Evolutionary conservation across 1,284 basidiomycete genomes (phyloP).

Genomic region (Malassezia furfur): DNA sequence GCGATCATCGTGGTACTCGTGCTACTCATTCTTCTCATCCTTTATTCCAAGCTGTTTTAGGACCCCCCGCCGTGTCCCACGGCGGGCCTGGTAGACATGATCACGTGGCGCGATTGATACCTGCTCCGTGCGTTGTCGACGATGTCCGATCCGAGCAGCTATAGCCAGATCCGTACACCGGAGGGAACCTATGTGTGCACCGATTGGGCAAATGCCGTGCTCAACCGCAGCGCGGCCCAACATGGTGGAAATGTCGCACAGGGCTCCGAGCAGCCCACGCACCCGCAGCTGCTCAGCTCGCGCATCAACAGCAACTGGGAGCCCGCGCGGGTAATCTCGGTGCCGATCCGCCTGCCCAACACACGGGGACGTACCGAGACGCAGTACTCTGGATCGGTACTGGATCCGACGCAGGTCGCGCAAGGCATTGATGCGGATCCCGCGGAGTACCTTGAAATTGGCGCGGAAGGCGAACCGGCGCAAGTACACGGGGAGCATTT

Average conservation of each 20-base stretch:
- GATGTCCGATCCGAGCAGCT: neutral
- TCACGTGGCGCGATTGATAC: too few species aligned
- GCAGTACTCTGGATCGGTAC: too few species aligned
- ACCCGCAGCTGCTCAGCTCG: too few species aligned
- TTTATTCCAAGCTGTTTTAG: slow-evolving; percentile 37
- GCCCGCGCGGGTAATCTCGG: too few species aligned
- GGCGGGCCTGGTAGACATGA: too few species aligned
- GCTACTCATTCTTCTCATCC: slow-evolving; percentile 45
- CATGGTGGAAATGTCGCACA: neutral
- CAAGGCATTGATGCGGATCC: slow-evolving; percentile 37
- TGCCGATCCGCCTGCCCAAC: too few species aligned
- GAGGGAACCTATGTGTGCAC: slow-evolving; percentile 31
- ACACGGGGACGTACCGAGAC: too few species aligned
- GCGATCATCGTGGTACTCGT: slow-evolving; percentile 44
- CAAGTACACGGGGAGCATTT: neutral
- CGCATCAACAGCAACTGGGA: too few species aligned
- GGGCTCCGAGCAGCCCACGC: neutral
- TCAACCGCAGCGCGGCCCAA: neutral
- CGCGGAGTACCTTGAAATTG: slow-evolving; percentile 1
- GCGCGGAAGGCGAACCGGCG: neutral
- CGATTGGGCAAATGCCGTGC: slow-evolving; percentile 20
- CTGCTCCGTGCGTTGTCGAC: neutral
- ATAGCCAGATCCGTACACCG: slow-evolving; percentile 22
- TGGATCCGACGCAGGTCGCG: slow-evolving; percentile 16
- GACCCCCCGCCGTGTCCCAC: neutral